A percentile compares a stretch with the other conserved stretches of the same genome.
These are phyloP conservation scores for Nemania sp. DNA, from an alignment of 2,329 filamentous ascomycete genomes.

Conservation along the genomic window DNA sequence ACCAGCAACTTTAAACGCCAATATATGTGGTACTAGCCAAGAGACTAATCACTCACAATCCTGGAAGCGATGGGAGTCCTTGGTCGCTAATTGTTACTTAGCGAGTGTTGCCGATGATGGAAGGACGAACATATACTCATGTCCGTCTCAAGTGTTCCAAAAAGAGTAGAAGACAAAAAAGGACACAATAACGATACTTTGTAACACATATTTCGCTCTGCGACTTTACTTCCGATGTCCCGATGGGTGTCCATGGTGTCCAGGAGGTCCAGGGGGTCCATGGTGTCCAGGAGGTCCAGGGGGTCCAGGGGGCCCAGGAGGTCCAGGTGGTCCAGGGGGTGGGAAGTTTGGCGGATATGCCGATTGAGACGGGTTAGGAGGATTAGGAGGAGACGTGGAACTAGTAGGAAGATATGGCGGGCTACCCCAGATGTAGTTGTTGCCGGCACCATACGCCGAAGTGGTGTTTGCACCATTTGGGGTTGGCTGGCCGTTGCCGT, in stretches of 20 bases:
- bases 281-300: too few species aligned
- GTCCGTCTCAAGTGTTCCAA: background rate
- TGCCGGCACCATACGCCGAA: slow-evolving; percentile 30
- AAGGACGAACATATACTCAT: background rate
- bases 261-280: too few species aligned
- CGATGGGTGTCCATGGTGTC: too few species aligned
- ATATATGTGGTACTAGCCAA: slow-evolving; percentile 37
- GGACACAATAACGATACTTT: background rate
- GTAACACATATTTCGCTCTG: background rate
- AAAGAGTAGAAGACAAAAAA: slow-evolving; percentile 4
- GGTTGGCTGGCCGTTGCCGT: slow-evolving; percentile 23
- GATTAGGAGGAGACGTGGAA: slow-evolving; percentile 31
- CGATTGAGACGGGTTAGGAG: slow-evolving; percentile 18
- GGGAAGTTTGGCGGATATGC: too few species aligned
- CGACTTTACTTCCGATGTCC: too few species aligned
- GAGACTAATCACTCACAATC: slow-evolving; percentile 28
- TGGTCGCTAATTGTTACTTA: slow-evolving; percentile 12
- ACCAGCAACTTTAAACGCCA: slow-evolving; percentile 37
- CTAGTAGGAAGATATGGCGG: slow-evolving; percentile 31
- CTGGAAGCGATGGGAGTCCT: slow-evolving; percentile 22
- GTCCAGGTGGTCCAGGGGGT: too few species aligned
- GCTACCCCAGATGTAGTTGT: slow-evolving; percentile 34
- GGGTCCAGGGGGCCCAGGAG: too few species aligned
- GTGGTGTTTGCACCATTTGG: slow-evolving; percentile 30
- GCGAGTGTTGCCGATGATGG: background rate